Percentiles rank a stretch among this genome's conserved stretches.
Conservation (phyloP, 2,329 filamentous ascomycete species). For the Arthrobotrys pseudoclavata region DNA sequence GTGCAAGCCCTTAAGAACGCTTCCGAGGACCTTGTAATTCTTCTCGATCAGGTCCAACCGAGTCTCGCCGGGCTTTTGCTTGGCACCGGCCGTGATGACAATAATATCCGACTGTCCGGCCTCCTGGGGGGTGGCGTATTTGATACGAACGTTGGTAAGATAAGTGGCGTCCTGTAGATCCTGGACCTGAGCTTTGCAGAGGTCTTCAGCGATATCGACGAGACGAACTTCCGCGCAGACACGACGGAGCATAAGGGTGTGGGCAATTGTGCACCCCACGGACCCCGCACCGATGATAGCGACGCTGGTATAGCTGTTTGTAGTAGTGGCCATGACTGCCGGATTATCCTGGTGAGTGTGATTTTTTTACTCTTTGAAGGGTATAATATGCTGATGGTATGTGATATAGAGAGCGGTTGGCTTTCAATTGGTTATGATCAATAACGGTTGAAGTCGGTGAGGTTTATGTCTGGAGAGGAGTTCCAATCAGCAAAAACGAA, state of each 20-base stretch:
- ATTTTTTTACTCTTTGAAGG: not conserved
- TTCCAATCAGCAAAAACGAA: not conserved
- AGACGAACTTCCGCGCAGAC: constrained; percentile 65
- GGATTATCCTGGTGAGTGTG: constrained; percentile 11
- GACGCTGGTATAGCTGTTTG: constrained; percentile 48
- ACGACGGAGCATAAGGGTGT: constrained; percentile 64
- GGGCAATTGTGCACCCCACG: constrained; percentile 65
- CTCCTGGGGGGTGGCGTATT: constrained; percentile 63
- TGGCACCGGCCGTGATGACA: constrained; percentile 65
- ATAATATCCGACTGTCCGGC: constrained; percentile 64
- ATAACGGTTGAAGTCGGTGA: constrained; percentile 32
- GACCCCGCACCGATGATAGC: constrained; percentile 64
- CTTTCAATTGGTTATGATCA: constrained; percentile 33
- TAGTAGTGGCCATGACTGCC: constrained; percentile 6
- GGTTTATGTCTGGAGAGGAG: constrained; percentile 26
- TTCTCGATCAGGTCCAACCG: constrained; percentile 65
- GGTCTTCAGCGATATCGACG: constrained; percentile 64
- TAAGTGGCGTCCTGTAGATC: constrained; percentile 65
- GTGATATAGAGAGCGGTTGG: constrained; percentile 31
- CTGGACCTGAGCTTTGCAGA: constrained; percentile 64
- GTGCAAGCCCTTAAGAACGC: constrained; percentile 64
- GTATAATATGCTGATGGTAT: constrained; percentile 7
- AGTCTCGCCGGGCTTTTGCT: constrained; percentile 65
- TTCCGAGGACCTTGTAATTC: constrained; percentile 64
- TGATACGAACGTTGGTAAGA: constrained; percentile 64